Percentiles rank a stretch among this genome's conserved stretches.
Evolutionary conservation across 1,284 basidiomycete genomes (phyloP).

Genomic region (Irpex sp.): DNA sequence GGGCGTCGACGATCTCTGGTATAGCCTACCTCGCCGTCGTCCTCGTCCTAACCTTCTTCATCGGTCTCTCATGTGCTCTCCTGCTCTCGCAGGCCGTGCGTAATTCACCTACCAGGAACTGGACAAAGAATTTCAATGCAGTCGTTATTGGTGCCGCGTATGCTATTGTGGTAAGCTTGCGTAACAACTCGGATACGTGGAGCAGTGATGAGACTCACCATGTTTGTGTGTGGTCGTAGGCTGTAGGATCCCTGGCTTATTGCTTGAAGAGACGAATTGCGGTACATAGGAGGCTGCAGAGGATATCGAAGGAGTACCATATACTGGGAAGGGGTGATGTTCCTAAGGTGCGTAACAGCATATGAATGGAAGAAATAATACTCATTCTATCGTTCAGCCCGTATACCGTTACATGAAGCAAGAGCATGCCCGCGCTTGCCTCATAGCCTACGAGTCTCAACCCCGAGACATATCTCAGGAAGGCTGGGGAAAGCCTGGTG

Average conservation of each 20-base stretch:
- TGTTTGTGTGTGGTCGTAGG: not conserved
- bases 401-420: conserved; percentile 74
- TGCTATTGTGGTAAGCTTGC: conserved; percentile 49
- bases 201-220: too few species aligned
- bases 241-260: conserved; percentile 49
- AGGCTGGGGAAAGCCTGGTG: conserved; percentile 80
- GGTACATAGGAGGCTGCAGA: conserved; percentile 55
- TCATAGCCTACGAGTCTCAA: conserved; percentile 73
- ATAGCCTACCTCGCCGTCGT: conserved; percentile 49
- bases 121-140: conserved; percentile 60
- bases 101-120: conserved; percentile 47
- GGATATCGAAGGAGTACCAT: conserved; percentile 70
- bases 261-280: conserved; percentile 66
- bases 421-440: conserved; percentile 75
- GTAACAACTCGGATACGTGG: not conserved
- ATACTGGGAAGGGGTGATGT: conserved; percentile 60
- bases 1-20: conserved; percentile 25
- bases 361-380: conserved; percentile 1
- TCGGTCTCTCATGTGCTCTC: conserved; percentile 57
- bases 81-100: conserved; percentile 69
- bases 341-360: conserved; percentile 54
- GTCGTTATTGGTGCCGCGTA: conserved; percentile 65
- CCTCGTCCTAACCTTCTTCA: conserved; percentile 49
- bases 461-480: conserved; percentile 70
- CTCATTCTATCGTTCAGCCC: conserved; percentile 35